Evolutionary conservation across 202 grass and related monocot species (phyloP).

Genomic region (Miscanthus sacchariflorus): DNA sequence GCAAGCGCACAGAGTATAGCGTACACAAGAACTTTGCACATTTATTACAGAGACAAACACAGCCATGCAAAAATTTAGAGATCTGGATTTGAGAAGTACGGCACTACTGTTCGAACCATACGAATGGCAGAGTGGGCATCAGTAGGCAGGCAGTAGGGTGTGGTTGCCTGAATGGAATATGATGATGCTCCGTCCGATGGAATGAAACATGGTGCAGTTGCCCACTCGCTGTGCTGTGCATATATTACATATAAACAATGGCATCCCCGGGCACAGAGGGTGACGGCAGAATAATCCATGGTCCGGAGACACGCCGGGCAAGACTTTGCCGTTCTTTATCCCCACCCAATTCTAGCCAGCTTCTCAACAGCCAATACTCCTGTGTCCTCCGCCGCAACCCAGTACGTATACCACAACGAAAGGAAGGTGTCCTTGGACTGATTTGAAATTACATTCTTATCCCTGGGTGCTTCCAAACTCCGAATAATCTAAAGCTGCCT

Average conservation of each 20-base stretch:
- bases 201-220: constrained; percentile 22
- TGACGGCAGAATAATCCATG: constrained; percentile 51
- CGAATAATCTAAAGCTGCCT: background rate
- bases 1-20: constrained; percentile 3
- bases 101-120: no score
- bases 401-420: background rate
- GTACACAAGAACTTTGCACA: constrained; percentile 2
- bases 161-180: constrained; percentile 4
- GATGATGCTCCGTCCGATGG: background rate
- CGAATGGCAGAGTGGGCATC: no score
- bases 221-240: background rate
- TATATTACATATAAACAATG: constrained; percentile 17
- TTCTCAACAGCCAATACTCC: constrained; percentile 47
- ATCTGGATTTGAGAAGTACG: no score
- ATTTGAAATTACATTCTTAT: background rate
- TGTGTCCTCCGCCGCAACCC: background rate
- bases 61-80: no score
- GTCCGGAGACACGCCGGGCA: constrained; percentile 51
- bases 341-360: constrained; percentile 38
- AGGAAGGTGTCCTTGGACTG: background rate
- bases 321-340: constrained; percentile 22
- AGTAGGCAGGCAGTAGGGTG: no score
- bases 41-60: background rate
- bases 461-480: constrained; percentile 8
- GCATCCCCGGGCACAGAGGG: background rate